A percentile compares a stretch with the other conserved stretches of the same genome.
Conservation (phyloP, 2,329 filamentous ascomycete species). For the Colletotrichum sojae region DNA sequence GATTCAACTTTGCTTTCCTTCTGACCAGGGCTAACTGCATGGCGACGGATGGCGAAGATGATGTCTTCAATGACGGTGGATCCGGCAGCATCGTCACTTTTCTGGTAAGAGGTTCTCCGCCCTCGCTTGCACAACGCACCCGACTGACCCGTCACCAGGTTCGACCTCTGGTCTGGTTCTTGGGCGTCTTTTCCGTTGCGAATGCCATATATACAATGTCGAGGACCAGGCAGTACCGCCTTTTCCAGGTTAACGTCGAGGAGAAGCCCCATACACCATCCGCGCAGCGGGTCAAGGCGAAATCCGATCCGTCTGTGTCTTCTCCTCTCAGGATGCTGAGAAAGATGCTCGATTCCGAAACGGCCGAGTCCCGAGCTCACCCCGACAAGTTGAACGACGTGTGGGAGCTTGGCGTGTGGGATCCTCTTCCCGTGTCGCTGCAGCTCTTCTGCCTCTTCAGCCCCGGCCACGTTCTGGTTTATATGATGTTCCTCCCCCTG, state of each 20-base stretch:
- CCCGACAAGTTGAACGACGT: slow-evolving; percentile 88
- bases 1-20: slow-evolving; percentile 84
- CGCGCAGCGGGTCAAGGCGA: slow-evolving; percentile 88
- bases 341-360: slow-evolving; percentile 75
- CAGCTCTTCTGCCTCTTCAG: slow-evolving; percentile 92
- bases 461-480: slow-evolving; percentile 91
- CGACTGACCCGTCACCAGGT: slow-evolving; percentile 62
- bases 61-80: slow-evolving; percentile 84
- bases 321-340: slow-evolving; percentile 85
- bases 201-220: slow-evolving; percentile 89
- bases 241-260: slow-evolving; percentile 91
- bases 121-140: slow-evolving; percentile 22
- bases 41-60: slow-evolving; percentile 71
- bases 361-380: slow-evolving; percentile 86
- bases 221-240: slow-evolving; percentile 86
- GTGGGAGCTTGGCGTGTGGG: slow-evolving; percentile 96
- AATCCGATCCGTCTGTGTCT: slow-evolving; percentile 82
- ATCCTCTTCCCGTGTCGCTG: slow-evolving; percentile 87
- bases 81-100: slow-evolving; percentile 76
- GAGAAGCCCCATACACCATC: slow-evolving; percentile 83
- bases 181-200: slow-evolving; percentile 75
- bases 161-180: slow-evolving; percentile 77
- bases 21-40: slow-evolving; percentile 85
- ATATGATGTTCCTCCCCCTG: slow-evolving; percentile 89
- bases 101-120: slow-evolving; percentile 58